These are phyloP conservation scores for Erythrophleum ivorense DNA, from an alignment of 331 rosid species.

Conservation along the genomic window DNA sequence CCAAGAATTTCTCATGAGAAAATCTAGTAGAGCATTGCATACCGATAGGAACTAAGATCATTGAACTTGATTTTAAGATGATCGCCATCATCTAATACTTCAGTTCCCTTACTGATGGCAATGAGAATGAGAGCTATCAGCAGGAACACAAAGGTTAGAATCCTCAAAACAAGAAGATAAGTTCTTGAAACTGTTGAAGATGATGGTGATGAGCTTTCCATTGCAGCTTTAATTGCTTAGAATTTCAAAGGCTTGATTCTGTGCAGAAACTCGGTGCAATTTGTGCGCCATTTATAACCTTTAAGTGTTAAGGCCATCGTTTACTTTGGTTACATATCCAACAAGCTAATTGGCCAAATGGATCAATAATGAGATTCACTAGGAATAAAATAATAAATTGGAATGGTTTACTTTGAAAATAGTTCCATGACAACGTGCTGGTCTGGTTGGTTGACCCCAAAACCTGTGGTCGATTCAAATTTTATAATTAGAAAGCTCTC, in stretches of 20 bases:
- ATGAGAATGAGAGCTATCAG: slow-evolving; percentile 60
- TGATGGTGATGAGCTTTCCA: slow-evolving; percentile 1
- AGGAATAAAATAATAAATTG: slow-evolving; percentile 1
- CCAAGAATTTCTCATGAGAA: too few relatives aligned
- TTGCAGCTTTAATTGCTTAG: neutral
- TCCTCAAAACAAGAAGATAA: slow-evolving; percentile 52
- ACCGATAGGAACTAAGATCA: slow-evolving; percentile 53
- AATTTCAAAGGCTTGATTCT: neutral
- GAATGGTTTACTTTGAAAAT: slow-evolving; percentile 38
- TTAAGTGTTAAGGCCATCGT: neutral
- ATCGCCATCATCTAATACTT: too few relatives aligned
- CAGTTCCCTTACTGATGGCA: slow-evolving; percentile 32
- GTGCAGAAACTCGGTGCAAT: neutral
- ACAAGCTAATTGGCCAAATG: slow-evolving; percentile 20
- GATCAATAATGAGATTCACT: neutral
- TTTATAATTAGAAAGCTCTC: neutral
- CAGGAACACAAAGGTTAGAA: slow-evolving; percentile 57
- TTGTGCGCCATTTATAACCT: slow-evolving; percentile 30
- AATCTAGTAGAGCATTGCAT: neutral
- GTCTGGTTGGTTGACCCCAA: slow-evolving; percentile 28
- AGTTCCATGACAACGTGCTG: slow-evolving; percentile 36
- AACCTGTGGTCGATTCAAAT: neutral
- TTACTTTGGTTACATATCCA: neutral
- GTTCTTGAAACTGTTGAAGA: slow-evolving; percentile 47
- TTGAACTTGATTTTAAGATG: slow-evolving; percentile 29